Conservation (phyloP, 2,329 filamentous ascomycete species). For the Westerdykella ornata region DNA sequence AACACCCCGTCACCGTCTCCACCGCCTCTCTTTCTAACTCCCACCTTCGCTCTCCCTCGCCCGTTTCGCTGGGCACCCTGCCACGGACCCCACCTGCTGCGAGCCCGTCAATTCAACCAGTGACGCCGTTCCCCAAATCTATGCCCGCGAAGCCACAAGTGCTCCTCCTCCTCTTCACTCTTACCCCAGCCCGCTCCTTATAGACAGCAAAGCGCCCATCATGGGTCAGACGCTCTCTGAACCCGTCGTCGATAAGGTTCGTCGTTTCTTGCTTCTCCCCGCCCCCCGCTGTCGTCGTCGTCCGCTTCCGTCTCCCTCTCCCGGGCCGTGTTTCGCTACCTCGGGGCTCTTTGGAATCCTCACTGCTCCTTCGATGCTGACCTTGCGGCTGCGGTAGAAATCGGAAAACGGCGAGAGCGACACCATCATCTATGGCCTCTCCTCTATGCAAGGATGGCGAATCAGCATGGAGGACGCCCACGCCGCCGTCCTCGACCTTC, state of each 20-base stretch:
- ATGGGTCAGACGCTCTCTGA: slow-evolving; percentile 99
- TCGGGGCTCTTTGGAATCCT: background rate
- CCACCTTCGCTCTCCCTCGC: background rate
- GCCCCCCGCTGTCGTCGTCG: slow-evolving; percentile 27
- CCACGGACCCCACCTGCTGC: slow-evolving; percentile 8
- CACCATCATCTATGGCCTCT: slow-evolving; percentile 84
- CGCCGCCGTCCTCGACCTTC: slow-evolving; percentile 79
- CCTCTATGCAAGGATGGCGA: slow-evolving; percentile 99
- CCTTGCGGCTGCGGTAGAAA: slow-evolving; percentile 49
- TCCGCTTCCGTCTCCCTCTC: slow-evolving; percentile 10
- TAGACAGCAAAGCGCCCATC: slow-evolving; percentile 29
- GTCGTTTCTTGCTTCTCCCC: slow-evolving; percentile 32
- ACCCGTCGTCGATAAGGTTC: slow-evolving; percentile 97
- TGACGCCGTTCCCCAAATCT: slow-evolving; percentile 25
- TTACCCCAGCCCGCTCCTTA: slow-evolving; percentile 15
- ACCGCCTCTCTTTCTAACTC: background rate
- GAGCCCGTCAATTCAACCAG: slow-evolving; percentile 23
- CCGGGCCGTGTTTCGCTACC: slow-evolving; percentile 11
- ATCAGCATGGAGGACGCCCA: slow-evolving; percentile 99
- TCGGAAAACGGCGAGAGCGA: slow-evolving; percentile 91
- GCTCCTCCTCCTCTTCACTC: slow-evolving; percentile 17
- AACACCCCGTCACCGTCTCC: too few relatives aligned
- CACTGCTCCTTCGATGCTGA: slow-evolving; percentile 1
- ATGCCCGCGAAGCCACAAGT: slow-evolving; percentile 23
- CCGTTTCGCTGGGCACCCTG: background rate